phyloP scores from a whole-genome alignment of 441 rosid genomes.

The Croton laevigatus region DNA sequence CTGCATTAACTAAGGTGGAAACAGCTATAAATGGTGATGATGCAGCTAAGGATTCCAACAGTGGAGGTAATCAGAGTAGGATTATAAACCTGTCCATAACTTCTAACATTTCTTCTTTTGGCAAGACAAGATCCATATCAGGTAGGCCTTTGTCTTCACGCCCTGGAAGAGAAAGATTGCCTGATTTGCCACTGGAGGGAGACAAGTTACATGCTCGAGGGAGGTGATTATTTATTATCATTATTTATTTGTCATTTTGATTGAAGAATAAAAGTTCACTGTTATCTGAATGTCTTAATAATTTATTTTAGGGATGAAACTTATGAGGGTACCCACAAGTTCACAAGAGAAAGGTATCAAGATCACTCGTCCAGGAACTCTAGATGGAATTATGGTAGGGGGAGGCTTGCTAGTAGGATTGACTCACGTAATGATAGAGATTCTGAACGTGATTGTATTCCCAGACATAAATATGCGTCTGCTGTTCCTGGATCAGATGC shows the following conservation, averaged over 20 bases:
- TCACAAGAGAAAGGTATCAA: conserved; percentile 60
- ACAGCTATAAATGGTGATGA: conserved; percentile 38
- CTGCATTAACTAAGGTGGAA: conserved; percentile 37
- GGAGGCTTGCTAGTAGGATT: conserved; percentile 52
- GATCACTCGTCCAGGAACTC: conserved; percentile 49
- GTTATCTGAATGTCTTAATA: conserved; percentile 17
- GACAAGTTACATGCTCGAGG: conserved; percentile 54
- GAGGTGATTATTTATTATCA: conserved; percentile 59
- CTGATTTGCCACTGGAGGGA: conserved; percentile 52
- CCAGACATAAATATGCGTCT: conserved; percentile 42
- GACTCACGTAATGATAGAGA: conserved; percentile 47
- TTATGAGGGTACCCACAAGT: conserved; percentile 44
- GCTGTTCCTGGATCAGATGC: conserved; percentile 37
- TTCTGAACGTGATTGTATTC: conserved; percentile 44
- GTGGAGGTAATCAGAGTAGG: conserved; percentile 54
- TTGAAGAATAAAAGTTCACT: conserved; percentile 11
- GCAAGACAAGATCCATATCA: conserved; percentile 42
- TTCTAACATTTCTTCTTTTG: conserved; percentile 43
- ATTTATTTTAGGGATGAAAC: conserved; percentile 50
- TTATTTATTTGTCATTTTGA: conserved; percentile 19
- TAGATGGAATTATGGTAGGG: conserved; percentile 65
- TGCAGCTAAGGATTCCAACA: conserved; percentile 37
- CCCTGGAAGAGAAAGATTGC: conserved; percentile 55
- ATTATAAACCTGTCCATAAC: conserved; percentile 57
- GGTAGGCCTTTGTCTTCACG: conserved; percentile 41